Evolutionary conservation across 1,284 basidiomycete genomes (phyloP), one percentile per base, ranked within the genome.

Genomic region (Cerrena zonata): DNA sequence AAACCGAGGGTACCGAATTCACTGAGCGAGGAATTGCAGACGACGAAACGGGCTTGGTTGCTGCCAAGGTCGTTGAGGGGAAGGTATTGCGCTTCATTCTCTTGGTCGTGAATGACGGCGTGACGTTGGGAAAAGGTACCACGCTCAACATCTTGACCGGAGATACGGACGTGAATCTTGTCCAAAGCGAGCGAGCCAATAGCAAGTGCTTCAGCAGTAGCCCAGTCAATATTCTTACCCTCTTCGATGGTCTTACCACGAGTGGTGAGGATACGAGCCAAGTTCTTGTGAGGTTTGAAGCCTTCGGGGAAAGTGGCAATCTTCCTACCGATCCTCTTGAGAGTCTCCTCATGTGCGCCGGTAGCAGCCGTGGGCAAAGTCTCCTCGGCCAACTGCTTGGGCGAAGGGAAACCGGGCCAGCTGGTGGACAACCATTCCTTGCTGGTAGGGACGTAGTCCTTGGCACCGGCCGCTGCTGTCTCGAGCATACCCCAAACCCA

Each of bases 81-180:
- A 37, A 91, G 73, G 70, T 94, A 96, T 65, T 91, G 91, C 60
- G 81, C 74, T 73, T 99, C 95, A 63, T 85, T 97, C 65, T 78
- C 77, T 74, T 99, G 96, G 71, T 99, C 95, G 71, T 98, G 94
- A 48, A 99, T 78, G 57, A 99, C 87, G 42, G 94, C 93, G 65
- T 99, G 96, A 49, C 96, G 90, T 68, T 99, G 96, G n/a, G 94
- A 98, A 79, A 99, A 99, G 5, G 96, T 99, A 50, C 96, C 96
- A 68, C 96, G 89, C 73, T 99, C 96, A 49, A 99, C 95, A 69
- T 99, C 96, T 73, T 99, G 96, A 43, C 96, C 96, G 1, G 94
- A 97, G 2, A 99, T 77, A 62, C 96, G 91, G 49, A 99, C 90
- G 66, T 99, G 93, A 52, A 88, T 89, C 63, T 91, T 90, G 74